Percentiles rank a stretch among this genome's conserved stretches.
Conservation (phyloP, 2,329 filamentous ascomycete genomes). For the Epichloe typhina region DNA sequence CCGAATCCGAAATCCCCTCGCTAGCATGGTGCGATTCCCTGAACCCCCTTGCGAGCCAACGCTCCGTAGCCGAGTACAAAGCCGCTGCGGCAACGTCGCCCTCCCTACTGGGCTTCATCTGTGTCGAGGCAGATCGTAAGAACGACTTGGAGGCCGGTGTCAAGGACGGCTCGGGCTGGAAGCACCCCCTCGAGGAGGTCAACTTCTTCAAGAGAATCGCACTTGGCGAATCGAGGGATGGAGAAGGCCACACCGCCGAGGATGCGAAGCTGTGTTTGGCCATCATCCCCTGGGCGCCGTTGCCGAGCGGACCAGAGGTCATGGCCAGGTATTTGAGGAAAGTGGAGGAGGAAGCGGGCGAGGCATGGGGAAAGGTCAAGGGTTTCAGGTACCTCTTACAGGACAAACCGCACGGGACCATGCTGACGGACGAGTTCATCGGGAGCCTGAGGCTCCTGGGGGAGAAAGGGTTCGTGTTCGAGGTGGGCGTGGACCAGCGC, state of each 20-base stretch:
- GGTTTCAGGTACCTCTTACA: slow-evolving; percentile 79
- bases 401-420: slow-evolving; percentile 54
- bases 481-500: slow-evolving; percentile 72
- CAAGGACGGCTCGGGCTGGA: slow-evolving; percentile 44
- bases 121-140: slow-evolving; percentile 70
- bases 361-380: slow-evolving; percentile 53
- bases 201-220: slow-evolving; percentile 54
- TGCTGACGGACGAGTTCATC: slow-evolving; percentile 51
- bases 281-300: slow-evolving; percentile 75
- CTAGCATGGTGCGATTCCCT: slow-evolving; percentile 56
- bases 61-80: slow-evolving; percentile 52
- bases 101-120: slow-evolving; percentile 57
- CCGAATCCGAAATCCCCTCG: slow-evolving; percentile 48
- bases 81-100: slow-evolving; percentile 26
- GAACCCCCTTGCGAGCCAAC: slow-evolving; percentile 47
- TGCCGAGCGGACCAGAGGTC: slow-evolving; percentile 48
- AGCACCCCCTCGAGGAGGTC: slow-evolving; percentile 58
- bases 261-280: slow-evolving; percentile 46
- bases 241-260: slow-evolving; percentile 40
- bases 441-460: slow-evolving; percentile 51
- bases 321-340: slow-evolving; percentile 52
- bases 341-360: slow-evolving; percentile 48
- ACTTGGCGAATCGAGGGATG: slow-evolving; percentile 40
- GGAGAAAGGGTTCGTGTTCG: slow-evolving; percentile 54
- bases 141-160: slow-evolving; percentile 38